A percentile compares a stretch with the other conserved stretches of the same genome.
Conservation (phyloP, 1,284 basidiomycete genomes). For the Ceratobasidium sp. region DNA sequence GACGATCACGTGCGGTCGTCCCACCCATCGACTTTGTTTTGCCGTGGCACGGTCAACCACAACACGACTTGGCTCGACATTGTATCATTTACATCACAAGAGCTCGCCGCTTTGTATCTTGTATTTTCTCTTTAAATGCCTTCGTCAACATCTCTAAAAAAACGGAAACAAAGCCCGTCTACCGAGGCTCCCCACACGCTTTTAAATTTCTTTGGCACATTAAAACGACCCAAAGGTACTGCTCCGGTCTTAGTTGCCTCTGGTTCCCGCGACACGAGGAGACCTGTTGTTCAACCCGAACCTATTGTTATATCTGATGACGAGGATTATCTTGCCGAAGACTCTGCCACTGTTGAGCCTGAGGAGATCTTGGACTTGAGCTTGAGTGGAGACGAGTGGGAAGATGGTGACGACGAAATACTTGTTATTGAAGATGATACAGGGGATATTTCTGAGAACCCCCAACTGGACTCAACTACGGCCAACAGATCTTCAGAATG, state of each 20-base stretch:
- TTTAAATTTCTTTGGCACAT: slow-evolving; percentile 14
- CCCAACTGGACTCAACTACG: slow-evolving; percentile 47
- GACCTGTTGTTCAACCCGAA: background rate
- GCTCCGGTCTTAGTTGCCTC: background rate
- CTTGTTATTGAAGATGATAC: slow-evolving; percentile 49
- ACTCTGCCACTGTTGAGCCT: background rate
- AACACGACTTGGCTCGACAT: background rate
- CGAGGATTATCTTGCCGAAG: background rate
- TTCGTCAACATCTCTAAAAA: slow-evolving; percentile 9
- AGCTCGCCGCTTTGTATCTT: too few relatives aligned
- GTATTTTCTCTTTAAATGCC: slow-evolving; percentile 11
- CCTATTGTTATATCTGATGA: slow-evolving; percentile 35
- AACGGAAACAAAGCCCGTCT: slow-evolving; percentile 22
- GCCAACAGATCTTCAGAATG: slow-evolving; percentile 11
- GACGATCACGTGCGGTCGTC: slow-evolving; percentile 14
- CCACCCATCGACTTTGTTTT: slow-evolving; percentile 1
- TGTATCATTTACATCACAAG: background rate
- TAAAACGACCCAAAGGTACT: slow-evolving; percentile 24
- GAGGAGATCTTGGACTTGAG: slow-evolving; percentile 28
- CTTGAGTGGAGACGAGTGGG: slow-evolving; percentile 63
- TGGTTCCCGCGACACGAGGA: background rate
- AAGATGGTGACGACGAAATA: slow-evolving; percentile 67
- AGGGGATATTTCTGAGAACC: slow-evolving; percentile 46
- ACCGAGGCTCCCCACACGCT: slow-evolving; percentile 16
- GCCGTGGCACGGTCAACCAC: background rate